phyloP scores from a whole-genome alignment of 192 early-diverging fungal genomes.

The Glomus cerebriforme region DNA sequence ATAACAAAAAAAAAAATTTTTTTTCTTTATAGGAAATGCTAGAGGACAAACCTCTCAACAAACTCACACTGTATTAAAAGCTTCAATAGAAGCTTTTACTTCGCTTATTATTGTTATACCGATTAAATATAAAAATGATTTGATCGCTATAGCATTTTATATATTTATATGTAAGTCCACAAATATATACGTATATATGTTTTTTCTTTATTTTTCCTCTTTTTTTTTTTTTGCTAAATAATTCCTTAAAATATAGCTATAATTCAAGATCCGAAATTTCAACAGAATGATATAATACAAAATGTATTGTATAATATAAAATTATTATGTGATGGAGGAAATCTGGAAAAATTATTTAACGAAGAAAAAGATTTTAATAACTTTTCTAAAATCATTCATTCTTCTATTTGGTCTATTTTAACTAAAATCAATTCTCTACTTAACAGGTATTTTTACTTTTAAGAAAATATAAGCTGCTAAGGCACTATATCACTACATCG shows the following conservation, averaged over 20 bases:
- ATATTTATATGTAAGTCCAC: conserved; percentile 44
- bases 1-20: conserved; percentile 2
- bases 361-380: conserved; percentile 28
- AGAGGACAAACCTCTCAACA: conserved; percentile 29
- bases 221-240: not conserved
- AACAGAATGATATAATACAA: conserved; percentile 49
- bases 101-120: conserved; percentile 48
- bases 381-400: conserved; percentile 33
- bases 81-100: conserved; percentile 48
- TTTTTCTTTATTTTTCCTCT: too few species aligned
- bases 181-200: too few species aligned
- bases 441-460: conserved; percentile 15
- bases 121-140: conserved; percentile 47
- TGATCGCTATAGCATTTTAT: conserved; percentile 54
- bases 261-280: conserved; percentile 45
- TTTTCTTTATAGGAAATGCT: not conserved
- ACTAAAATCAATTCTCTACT: conserved; percentile 34
- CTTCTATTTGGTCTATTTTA: conserved; percentile 13
- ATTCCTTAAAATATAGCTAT: conserved; percentile 41
- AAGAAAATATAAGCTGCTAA: too few species aligned
- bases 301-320: conserved; percentile 51
- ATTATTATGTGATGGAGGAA: conserved; percentile 38
- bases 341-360: conserved; percentile 19
- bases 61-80: conserved; percentile 38
- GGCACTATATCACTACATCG: too few species aligned